These are phyloP conservation scores for Mycena albidolilacea DNA, from an alignment of 768 basidiomycete genomes.

Conservation along the genomic window DNA sequence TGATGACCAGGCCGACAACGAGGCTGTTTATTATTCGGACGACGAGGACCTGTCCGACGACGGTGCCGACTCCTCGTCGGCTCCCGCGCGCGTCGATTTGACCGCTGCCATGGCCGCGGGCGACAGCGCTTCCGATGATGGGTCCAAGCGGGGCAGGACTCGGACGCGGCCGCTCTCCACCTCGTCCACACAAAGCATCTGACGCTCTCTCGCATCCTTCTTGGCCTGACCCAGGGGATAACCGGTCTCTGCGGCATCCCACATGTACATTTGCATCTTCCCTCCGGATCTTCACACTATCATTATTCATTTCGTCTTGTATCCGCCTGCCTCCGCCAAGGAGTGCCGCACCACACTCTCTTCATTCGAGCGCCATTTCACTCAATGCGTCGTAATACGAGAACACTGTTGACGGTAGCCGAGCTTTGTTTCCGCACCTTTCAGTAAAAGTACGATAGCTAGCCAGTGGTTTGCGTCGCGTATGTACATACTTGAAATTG, in stretches of 20 bases:
- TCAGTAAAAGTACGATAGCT: slow-evolving; percentile 31
- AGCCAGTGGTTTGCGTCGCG: slow-evolving; percentile 27
- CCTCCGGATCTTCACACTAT: slow-evolving; percentile 40
- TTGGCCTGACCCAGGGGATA: slow-evolving; percentile 22
- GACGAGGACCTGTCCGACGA: slow-evolving; percentile 50
- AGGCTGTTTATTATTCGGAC: slow-evolving; percentile 43
- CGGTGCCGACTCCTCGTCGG: slow-evolving; percentile 39
- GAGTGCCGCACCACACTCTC: slow-evolving; percentile 36
- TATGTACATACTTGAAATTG: slow-evolving; percentile 26
- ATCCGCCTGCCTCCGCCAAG: slow-evolving; percentile 18
- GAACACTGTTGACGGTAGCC: slow-evolving; percentile 29
- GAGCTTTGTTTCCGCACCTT: slow-evolving; percentile 36
- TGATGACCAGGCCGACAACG: slow-evolving; percentile 51
- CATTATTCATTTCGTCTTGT: slow-evolving; percentile 42
- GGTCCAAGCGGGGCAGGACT: slow-evolving; percentile 56
- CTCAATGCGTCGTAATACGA: slow-evolving; percentile 38
- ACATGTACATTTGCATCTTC: slow-evolving; percentile 24
- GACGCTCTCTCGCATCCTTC: slow-evolving; percentile 28
- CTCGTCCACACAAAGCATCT: slow-evolving; percentile 45
- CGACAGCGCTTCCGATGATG: slow-evolving; percentile 56
- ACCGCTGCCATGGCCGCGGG: slow-evolving; percentile 49
- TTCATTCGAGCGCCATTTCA: slow-evolving; percentile 38
- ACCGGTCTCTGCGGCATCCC: slow-evolving; percentile 7
- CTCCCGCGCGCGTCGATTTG: slow-evolving; percentile 46
- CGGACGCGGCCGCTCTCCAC: slow-evolving; percentile 57